Evolutionary conservation across 2,329 filamentous ascomycete species (phyloP), one percentile per base, ranked within the genome.

Genomic region (Stromatinia cepivora): DNA sequence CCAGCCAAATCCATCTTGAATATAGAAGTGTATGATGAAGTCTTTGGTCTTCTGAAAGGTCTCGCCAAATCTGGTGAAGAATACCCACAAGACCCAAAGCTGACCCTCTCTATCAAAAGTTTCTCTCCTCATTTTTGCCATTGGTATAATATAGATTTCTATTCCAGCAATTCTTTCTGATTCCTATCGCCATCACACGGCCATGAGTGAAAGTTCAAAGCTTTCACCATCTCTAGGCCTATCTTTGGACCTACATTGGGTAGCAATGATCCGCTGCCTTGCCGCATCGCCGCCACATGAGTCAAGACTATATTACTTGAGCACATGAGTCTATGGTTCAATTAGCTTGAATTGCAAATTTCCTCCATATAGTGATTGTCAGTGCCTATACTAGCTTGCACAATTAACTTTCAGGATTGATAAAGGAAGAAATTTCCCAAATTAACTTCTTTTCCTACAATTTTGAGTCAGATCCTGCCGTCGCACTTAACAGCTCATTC

Each of bases 211-310:
- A 28, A 39, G 56, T 10, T 58, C 36, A 34, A 56, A 13, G 20
- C 20, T 36, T 56, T 46, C 59, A 36, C 48, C n/a, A 39, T 39
- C 22, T 53, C 15, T 28, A 9, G 61, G 15, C 46, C 61, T 48
- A 31, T 34, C 48, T 56, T 2, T 46, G 42, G 15, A 31, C 64
- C 31, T 20, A 15, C 13, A 36, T 58, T 66, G 64, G 53, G 64
- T 53, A 66, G 28, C n/a, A 54, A 54, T 20, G 10, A 56, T 31
- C 53, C 64, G 57, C 28, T 28, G 22, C 52, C 64, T 57, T 46
- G 22, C 39, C 39, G 36, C 64, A 20, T 57, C 31, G 22, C 39
- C 39, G 36, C 64, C 39, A 66, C 52, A 46, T 56, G 52, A 58
- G 10, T 58, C 42, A 50, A 57, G 10, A 20, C 4, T 25, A 31